A percentile compares a stretch with the other conserved stretches of the same genome.
Evolutionary conservation across 495 filamentous ascomycete genomes (phyloP).

Genomic region (Aspergillus leporis): DNA sequence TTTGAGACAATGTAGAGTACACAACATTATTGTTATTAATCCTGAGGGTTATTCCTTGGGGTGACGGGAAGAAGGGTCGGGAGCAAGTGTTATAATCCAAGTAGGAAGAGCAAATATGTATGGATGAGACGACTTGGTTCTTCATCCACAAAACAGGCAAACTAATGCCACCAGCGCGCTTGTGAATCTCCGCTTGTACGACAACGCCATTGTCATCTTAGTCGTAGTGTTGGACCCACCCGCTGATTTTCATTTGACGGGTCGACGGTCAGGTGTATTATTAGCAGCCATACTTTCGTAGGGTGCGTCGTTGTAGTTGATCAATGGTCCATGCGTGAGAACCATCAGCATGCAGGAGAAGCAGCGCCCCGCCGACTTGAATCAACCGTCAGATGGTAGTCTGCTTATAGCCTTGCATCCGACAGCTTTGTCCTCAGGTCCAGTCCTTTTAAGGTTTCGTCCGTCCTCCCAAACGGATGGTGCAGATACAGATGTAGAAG

Average conservation of each 20-base stretch:
- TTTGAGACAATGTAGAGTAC: background rate
- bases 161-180: slow-evolving; percentile 19
- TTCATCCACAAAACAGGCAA: slow-evolving; percentile 15
- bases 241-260: slow-evolving; percentile 17
- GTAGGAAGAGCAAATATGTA: slow-evolving; percentile 2
- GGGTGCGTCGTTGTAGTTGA: slow-evolving; percentile 14
- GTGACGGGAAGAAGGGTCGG: slow-evolving; percentile 9
- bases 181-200: slow-evolving; percentile 14
- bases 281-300: slow-evolving; percentile 7
- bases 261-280: slow-evolving; percentile 17
- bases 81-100: slow-evolving; percentile 5
- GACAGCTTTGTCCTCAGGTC: background rate
- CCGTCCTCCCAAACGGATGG: background rate
- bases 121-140: slow-evolving; percentile 4
- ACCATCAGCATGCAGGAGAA: slow-evolving; percentile 28
- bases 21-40: background rate
- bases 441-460: background rate
- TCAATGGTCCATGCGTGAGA: slow-evolving; percentile 28
- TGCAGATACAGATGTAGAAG: background rate
- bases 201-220: background rate
- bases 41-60: background rate
- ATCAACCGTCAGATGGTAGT: slow-evolving; percentile 30
- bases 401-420: slow-evolving; percentile 16
- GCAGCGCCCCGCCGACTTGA: slow-evolving; percentile 28
- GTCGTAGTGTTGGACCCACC: slow-evolving; percentile 11